A percentile compares a stretch with the other conserved stretches of the same genome.
Conservation (phyloP, 345 rosid genomes). For the Salix dunnii region DNA sequence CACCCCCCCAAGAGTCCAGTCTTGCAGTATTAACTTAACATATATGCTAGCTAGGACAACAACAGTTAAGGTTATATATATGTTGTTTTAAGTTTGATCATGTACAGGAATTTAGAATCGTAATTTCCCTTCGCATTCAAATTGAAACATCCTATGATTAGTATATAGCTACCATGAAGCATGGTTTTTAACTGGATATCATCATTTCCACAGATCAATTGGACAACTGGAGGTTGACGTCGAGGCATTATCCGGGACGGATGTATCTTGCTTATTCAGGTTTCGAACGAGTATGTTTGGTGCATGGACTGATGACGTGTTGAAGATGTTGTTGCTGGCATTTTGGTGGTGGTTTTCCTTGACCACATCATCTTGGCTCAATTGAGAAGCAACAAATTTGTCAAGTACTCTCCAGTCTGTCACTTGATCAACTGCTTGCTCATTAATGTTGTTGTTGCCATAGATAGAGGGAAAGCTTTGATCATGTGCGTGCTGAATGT, state of each 20-base stretch:
- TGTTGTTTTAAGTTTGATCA: conserved; percentile 21
- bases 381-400: conserved; percentile 95
- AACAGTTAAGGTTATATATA: conserved; percentile 19
- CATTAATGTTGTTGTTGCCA: conserved; percentile 26
- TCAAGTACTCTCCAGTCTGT: conserved; percentile 97
- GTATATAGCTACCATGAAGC: conserved; percentile 16
- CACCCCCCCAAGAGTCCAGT: background rate
- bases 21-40: conserved; percentile 10
- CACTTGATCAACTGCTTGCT: conserved; percentile 54
- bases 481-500: conserved; percentile 34
- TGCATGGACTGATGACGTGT: conserved; percentile 35
- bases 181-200: background rate
- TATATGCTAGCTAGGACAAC: conserved; percentile 15
- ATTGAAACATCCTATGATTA: conserved; percentile 32
- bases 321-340: conserved; percentile 18
- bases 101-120: conserved; percentile 41
- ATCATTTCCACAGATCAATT: conserved; percentile 81
- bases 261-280: conserved; percentile 32
- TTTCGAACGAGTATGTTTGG: conserved; percentile 18
- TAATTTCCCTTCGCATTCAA: conserved; percentile 9
- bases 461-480: conserved; percentile 33
- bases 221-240: conserved; percentile 62
- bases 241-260: conserved; percentile 50
- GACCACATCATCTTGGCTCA: conserved; percentile 67
- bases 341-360: conserved; percentile 32